phyloP scores from a whole-genome alignment of 1,284 basidiomycete genomes.

The Ustilago hordei region DNA sequence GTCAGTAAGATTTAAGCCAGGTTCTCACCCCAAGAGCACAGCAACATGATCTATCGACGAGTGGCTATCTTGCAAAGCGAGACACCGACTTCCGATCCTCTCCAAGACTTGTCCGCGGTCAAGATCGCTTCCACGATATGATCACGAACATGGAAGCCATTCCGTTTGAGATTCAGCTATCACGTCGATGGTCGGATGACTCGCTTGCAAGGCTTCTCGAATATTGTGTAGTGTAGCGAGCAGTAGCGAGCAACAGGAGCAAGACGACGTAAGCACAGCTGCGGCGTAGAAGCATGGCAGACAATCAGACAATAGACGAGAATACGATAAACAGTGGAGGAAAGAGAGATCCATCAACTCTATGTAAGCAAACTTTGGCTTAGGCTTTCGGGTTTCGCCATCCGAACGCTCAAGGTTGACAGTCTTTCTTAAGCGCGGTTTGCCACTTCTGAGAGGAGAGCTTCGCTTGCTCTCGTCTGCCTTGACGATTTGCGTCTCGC shows the following conservation, averaged over 20 bases:
- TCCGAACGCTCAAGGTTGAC: background rate
- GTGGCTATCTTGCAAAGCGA: background rate
- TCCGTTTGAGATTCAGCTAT: background rate
- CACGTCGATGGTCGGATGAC: background rate
- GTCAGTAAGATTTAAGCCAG: no score
- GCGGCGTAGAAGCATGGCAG: background rate
- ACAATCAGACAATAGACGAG: background rate
- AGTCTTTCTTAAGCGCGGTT: background rate
- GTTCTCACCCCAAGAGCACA: background rate
- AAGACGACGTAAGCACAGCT: background rate
- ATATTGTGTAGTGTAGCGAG: background rate
- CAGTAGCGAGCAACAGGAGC: background rate
- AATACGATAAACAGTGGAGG: background rate
- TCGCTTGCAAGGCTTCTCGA: background rate
- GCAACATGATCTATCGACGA: background rate
- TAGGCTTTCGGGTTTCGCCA: background rate
- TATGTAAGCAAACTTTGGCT: background rate
- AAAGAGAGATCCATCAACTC: background rate
- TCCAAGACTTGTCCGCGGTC: background rate
- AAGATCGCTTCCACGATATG: conserved; percentile 2
- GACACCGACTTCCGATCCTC: background rate
- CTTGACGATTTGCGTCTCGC: conserved; percentile 19
- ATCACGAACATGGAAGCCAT: conserved; percentile 2
- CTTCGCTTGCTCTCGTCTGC: conserved; percentile 1
- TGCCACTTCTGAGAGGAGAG: background rate